Percentiles rank a stretch among this genome's conserved stretches.
Evolutionary conservation across 225 moss, liverwort and hornwort species (phyloP).

Genomic region (Physcomitrium patens): DNA sequence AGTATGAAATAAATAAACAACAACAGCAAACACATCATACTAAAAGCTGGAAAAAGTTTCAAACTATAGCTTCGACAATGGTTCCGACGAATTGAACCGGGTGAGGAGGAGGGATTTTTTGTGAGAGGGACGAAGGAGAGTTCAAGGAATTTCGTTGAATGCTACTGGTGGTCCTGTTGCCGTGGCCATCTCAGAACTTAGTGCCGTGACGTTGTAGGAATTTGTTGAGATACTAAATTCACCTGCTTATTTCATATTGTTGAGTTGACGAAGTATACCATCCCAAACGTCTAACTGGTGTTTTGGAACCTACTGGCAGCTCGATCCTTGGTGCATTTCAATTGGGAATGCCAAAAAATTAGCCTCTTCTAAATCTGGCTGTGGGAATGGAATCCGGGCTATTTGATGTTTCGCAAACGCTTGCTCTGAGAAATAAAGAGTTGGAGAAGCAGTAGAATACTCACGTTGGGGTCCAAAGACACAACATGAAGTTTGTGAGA

Average conservation of each 20-base stretch:
- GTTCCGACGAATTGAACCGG: no score
- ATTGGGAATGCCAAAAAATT: conserved; percentile 1
- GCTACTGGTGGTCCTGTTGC: no score
- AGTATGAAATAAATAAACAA: no score
- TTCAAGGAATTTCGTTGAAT: no score
- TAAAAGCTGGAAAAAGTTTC: no score
- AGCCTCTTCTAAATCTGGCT: not conserved
- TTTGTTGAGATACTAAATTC: no score
- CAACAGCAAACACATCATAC: no score
- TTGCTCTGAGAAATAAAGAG: not conserved
- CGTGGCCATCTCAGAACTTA: no score
- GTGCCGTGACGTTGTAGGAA: no score
- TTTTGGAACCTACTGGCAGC: conserved; percentile 22
- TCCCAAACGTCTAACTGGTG: not conserved
- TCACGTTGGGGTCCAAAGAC: not conserved
- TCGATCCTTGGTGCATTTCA: not conserved
- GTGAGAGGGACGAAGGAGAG: no score
- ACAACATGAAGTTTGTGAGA: conserved; percentile 1
- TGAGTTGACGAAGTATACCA: not conserved
- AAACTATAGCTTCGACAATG: no score
- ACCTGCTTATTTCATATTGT: not conserved
- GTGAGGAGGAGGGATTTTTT: no score
- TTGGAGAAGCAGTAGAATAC: not conserved
- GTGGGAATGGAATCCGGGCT: conserved; percentile 12
- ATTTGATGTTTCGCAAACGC: not conserved